A percentile compares a stretch with the other conserved stretches of the same genome.
These are phyloP conservation scores for Styphnolobium japonicum DNA, from an alignment of 306 rosid species.

Conservation along the genomic window DNA sequence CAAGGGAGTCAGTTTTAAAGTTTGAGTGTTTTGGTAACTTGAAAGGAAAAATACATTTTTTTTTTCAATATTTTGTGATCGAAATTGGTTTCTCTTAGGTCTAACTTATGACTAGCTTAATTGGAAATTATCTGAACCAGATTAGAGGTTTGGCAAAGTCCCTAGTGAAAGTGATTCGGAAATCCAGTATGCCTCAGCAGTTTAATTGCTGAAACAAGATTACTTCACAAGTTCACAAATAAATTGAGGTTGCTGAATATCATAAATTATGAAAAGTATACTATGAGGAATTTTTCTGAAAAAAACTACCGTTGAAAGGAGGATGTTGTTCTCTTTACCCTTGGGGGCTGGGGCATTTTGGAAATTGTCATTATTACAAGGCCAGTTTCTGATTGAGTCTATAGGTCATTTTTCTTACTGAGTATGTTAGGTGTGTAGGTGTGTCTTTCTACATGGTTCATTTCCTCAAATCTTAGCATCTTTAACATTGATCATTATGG, in stretches of 20 bases:
- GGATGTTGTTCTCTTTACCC: neutral
- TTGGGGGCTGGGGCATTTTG: neutral
- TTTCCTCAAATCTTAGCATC: neutral
- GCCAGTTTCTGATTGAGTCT: neutral
- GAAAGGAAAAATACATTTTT: neutral
- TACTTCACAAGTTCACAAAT: neutral
- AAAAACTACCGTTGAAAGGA: neutral
- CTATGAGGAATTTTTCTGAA: neutral
- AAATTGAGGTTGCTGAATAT: neutral
- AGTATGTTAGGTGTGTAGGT: neutral
- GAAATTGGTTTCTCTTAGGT: neutral
- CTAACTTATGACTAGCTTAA: neutral
- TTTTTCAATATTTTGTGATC: neutral
- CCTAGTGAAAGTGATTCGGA: neutral
- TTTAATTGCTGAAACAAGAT: neutral
- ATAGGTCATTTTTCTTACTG: neutral
- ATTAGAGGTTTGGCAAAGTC: neutral
- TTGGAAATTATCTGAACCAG: neutral
- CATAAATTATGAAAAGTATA: neutral
- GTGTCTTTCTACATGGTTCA: neutral
- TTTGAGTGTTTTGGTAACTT: neutral
- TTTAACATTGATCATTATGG: neutral
- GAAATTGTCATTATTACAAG: neutral
- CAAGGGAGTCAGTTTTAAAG: neutral
- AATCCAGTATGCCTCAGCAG: neutral